A percentile compares a stretch with the other conserved stretches of the same genome.
phyloP scores from a whole-genome alignment of 1,284 basidiomycete species.

The Peniophora sp. region DNA sequence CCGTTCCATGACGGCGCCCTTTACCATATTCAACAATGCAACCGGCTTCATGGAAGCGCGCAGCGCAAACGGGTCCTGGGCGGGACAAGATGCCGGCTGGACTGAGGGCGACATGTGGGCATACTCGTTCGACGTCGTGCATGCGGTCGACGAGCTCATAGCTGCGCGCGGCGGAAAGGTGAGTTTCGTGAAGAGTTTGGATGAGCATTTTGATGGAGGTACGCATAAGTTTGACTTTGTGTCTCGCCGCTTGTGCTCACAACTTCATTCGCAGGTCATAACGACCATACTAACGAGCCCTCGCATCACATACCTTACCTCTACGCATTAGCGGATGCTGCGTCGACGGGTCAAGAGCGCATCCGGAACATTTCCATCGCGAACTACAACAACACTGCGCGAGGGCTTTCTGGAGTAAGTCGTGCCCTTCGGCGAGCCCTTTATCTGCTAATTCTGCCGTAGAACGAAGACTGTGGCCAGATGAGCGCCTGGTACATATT shows the following conservation, averaged over 20 bases:
- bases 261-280: conserved; percentile 50
- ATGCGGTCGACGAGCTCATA: conserved; percentile 61
- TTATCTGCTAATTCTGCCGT: not conserved
- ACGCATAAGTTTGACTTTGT: conserved; percentile 14
- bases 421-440: not conserved
- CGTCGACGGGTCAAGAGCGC: conserved; percentile 63
- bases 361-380: conserved; percentile 55
- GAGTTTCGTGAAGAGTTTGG: conserved; percentile 60
- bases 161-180: conserved; percentile 56
- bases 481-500: conserved; percentile 88
- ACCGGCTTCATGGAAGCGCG: conserved; percentile 81
- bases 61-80: conserved; percentile 63
- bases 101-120: conserved; percentile 84
- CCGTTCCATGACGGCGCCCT: conserved; percentile 49
- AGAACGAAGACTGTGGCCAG: conserved; percentile 88
- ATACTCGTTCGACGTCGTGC: conserved; percentile 73
- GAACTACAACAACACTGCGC: conserved; percentile 63
- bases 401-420: conserved; percentile 60
- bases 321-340: conserved; percentile 63
- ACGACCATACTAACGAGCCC: conserved; percentile 82
- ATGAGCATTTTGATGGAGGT: conserved; percentile 70
- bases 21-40: conserved; percentile 61
- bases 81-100: conserved; percentile 66
- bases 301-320: conserved; percentile 82
- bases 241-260: no score